Percentiles rank a stretch among this genome's conserved stretches.
Evolutionary conservation across 495 filamentous ascomycete genomes (phyloP).

Genomic region (Ascobolus immersus): DNA sequence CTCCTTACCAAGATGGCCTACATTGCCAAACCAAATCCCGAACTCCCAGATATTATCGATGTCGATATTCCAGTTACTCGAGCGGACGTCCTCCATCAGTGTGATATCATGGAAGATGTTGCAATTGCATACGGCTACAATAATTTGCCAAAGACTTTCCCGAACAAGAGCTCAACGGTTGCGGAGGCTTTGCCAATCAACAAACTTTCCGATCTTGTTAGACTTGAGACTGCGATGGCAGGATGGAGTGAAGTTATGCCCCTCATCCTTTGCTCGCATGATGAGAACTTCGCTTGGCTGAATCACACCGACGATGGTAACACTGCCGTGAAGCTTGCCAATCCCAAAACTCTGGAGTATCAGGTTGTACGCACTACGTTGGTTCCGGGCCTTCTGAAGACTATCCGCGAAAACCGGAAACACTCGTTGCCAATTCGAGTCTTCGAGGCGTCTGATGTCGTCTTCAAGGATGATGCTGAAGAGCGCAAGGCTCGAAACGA

Average conservation of each 20-base stretch:
- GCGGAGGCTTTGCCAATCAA: constrained; percentile 75
- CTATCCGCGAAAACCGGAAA: constrained; percentile 78
- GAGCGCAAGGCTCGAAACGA: constrained; percentile 81
- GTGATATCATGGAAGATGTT: constrained; percentile 96
- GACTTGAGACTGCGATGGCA: constrained; percentile 72
- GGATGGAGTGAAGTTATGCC: constrained; percentile 95
- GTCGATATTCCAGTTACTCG: constrained; percentile 67
- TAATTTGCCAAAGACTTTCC: constrained; percentile 58
- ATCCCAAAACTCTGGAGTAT: constrained; percentile 90
- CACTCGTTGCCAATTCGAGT: constrained; percentile 75
- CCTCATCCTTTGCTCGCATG: constrained; percentile 87
- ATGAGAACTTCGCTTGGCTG: constrained; percentile 94
- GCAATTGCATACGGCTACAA: constrained; percentile 95
- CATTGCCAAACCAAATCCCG: constrained; percentile 40
- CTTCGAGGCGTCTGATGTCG: constrained; percentile 79
- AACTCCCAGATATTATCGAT: constrained; percentile 40
- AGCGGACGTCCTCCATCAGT: constrained; percentile 84
- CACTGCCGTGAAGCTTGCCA: constrained; percentile 67
- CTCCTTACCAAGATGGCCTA: constrained; percentile 71
- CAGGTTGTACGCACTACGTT: constrained; percentile 83
- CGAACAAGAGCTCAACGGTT: constrained; percentile 57
- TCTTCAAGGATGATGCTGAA: constrained; percentile 49
- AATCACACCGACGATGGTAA: constrained; percentile 74
- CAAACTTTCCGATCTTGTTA: constrained; percentile 79
- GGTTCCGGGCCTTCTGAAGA: constrained; percentile 80